A percentile compares a stretch with the other conserved stretches of the same genome.
These are phyloP conservation scores for Mediolabrus comicus DNA, from an alignment of 108 stramenopile species.

Conservation along the genomic window DNA sequence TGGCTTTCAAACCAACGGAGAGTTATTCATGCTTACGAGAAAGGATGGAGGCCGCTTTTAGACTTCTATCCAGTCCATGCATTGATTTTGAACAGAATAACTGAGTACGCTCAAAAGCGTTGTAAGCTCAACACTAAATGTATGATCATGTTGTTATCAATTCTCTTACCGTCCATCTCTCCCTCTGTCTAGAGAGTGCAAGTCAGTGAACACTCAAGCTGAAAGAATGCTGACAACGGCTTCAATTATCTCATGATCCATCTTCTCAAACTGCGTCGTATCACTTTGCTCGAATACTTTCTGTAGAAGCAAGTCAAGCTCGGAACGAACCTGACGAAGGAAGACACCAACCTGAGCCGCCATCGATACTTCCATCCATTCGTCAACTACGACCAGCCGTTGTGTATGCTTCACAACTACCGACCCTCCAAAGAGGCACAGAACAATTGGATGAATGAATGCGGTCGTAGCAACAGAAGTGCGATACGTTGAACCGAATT, in stretches of 20 bases:
- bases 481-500: slow-evolving; percentile 66
- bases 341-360: slow-evolving; percentile 72
- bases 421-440: slow-evolving; percentile 66
- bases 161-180: too few species aligned
- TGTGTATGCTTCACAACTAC: slow-evolving; percentile 60
- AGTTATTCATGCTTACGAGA: slow-evolving; percentile 49
- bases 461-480: slow-evolving; percentile 60
- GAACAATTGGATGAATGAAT: slow-evolving; percentile 60
- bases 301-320: slow-evolving; percentile 15
- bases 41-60: slow-evolving; percentile 52
- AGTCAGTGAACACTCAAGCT: too few species aligned
- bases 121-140: neutral
- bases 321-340: slow-evolving; percentile 45
- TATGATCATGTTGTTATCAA: too few species aligned
- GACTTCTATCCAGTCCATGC: neutral
- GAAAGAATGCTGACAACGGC: slow-evolving; percentile 9
- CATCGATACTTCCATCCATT: slow-evolving; percentile 67
- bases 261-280: slow-evolving; percentile 1
- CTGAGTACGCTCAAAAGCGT: too few species aligned
- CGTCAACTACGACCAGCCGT: slow-evolving; percentile 61
- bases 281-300: slow-evolving; percentile 19
- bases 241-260: slow-evolving; percentile 9
- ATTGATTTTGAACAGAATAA: too few species aligned
- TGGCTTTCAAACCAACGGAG: slow-evolving; percentile 48
- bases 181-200: too few species aligned